These are phyloP conservation scores for Fusarium praegraminearum DNA, from an alignment of 2,329 filamentous ascomycete species.

Conservation along the genomic window DNA sequence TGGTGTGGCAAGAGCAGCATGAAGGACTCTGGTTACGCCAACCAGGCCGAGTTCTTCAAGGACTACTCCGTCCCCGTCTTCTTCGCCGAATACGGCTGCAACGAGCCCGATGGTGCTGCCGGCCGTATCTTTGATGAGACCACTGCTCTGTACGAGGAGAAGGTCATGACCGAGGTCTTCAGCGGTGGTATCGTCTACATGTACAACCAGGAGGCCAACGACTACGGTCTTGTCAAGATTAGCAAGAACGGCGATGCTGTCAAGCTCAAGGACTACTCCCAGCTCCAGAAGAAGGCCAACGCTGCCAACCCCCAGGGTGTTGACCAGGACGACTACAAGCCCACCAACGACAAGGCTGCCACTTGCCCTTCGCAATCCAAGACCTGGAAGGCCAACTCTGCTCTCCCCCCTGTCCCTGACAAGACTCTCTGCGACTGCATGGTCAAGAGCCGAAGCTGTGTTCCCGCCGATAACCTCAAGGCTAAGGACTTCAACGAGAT, in stretches of 20 bases:
- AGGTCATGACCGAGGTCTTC: slow-evolving; percentile 88
- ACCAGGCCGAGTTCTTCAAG: slow-evolving; percentile 86
- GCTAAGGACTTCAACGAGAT: slow-evolving; percentile 72
- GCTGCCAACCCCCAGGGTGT: slow-evolving; percentile 75
- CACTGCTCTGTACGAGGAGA: slow-evolving; percentile 77
- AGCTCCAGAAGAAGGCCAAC: slow-evolving; percentile 76
- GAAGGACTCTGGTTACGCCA: slow-evolving; percentile 80
- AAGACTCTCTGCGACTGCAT: slow-evolving; percentile 86
- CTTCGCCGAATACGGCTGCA: slow-evolving; percentile 99
- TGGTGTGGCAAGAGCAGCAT: slow-evolving; percentile 93
- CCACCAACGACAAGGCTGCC: slow-evolving; percentile 80
- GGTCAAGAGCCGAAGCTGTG: slow-evolving; percentile 78
- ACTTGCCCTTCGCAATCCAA: slow-evolving; percentile 75
- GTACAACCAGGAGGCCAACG: slow-evolving; percentile 92
- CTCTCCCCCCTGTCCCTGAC: slow-evolving; percentile 87
- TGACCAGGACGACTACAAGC: slow-evolving; percentile 74
- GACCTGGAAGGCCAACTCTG: slow-evolving; percentile 73
- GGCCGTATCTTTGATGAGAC: slow-evolving; percentile 89
- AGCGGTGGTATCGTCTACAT: slow-evolving; percentile 99
- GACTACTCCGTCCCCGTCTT: slow-evolving; percentile 95
- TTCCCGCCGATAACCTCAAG: slow-evolving; percentile 69
- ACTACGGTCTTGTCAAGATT: slow-evolving; percentile 83
- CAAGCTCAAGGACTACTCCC: slow-evolving; percentile 79
- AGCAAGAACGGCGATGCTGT: slow-evolving; percentile 66
- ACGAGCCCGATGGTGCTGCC: slow-evolving; percentile 68